Percentiles rank a stretch among this genome's conserved stretches.
These are phyloP conservation scores for Allantophomopsis lycopodina DNA, from an alignment of 2,329 filamentous ascomycete species.

Conservation along the genomic window DNA sequence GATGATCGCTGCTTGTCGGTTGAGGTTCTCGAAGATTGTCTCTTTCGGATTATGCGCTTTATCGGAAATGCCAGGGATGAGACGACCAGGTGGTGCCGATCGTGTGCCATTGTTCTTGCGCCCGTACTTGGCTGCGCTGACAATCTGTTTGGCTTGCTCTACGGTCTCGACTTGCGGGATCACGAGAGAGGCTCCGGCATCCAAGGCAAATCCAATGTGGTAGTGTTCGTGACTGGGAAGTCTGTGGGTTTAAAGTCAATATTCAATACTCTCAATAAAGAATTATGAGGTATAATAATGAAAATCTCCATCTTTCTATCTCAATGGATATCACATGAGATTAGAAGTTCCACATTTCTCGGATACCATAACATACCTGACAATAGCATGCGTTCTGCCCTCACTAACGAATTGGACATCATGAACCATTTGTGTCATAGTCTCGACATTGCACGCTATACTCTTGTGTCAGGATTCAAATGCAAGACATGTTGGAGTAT, in stretches of 20 bases:
- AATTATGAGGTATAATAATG: background rate
- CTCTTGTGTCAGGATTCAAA: too few relatives aligned
- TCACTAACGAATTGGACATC: constrained; percentile 30
- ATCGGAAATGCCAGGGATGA: constrained; percentile 26
- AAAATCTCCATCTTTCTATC: too few relatives aligned
- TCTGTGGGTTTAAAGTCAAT: constrained; percentile 6
- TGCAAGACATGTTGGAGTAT: too few relatives aligned
- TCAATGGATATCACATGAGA: too few relatives aligned
- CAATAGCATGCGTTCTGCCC: constrained; percentile 29
- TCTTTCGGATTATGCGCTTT: constrained; percentile 14
- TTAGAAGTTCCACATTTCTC: too few relatives aligned
- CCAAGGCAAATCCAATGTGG: constrained; percentile 29
- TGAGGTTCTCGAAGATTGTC: constrained; percentile 24
- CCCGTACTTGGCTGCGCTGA: constrained; percentile 29
- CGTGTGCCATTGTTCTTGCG: constrained; percentile 23
- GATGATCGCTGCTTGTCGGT: constrained; percentile 32
- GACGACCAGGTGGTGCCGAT: constrained; percentile 29
- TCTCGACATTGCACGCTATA: constrained; percentile 28
- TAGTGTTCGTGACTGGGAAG: constrained; percentile 32
- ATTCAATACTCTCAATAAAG: background rate
- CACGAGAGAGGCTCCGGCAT: constrained; percentile 32
- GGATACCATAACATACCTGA: constrained; percentile 17
- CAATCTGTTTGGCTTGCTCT: constrained; percentile 27
- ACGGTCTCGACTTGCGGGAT: constrained; percentile 33
- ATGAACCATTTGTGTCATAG: constrained; percentile 35